Base-by-base conservation (phyloP, 495 filamentous ascomycete species). In the Xylaria acuta region DNA sequence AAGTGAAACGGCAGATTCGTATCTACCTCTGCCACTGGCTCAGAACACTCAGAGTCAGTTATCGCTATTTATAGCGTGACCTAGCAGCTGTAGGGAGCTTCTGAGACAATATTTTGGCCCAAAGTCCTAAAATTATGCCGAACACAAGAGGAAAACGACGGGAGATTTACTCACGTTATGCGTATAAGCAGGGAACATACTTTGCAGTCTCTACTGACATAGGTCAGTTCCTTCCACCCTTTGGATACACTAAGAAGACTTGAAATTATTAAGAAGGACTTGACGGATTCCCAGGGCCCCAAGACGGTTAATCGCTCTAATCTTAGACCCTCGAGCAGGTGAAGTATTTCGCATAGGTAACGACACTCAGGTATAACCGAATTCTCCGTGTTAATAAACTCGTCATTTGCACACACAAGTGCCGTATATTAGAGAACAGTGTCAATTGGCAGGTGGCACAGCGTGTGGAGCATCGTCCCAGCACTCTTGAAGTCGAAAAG, bases 381-480 rank as follows among this genome's bases (percentile, higher is more conserved):
- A n/a, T n/a, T n/a, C 6, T 7, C 0, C 18, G 0, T 20, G 2
- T n/a, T 4, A n/a, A 18, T 5, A 3, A 0, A 5, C 14, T 18
- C 14, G 14, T 45, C 41, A 18, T 16, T 16, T n/a, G n/a, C 45
- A 49, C 47, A 11, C 47, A 51, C 9, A 12, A 6, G 47, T 63
- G 11, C 12, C 59, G 36, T 63, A 63, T 63, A 9, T 63, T 5
- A 22, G 59, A 38, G 14, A n/a, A 63, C 12, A 3, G 5, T 41
- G n/a, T 63, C 6, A 0, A 3, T 9, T n/a, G 59, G 36, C n/a
- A 63, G 34, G 5, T 14, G 1, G 5, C 59, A 11, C 59, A 63
- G 22, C 11, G 6, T 43, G 7, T 0, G 12, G 25, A 63, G 1
- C 47, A 25, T 25, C 7, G n/a, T 0, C 6, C 5, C 3, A 22